Evolutionary conservation across 768 basidiomycete genomes (phyloP), one percentile per base, ranked within the genome.

Genomic region (Tulasnella sp.): DNA sequence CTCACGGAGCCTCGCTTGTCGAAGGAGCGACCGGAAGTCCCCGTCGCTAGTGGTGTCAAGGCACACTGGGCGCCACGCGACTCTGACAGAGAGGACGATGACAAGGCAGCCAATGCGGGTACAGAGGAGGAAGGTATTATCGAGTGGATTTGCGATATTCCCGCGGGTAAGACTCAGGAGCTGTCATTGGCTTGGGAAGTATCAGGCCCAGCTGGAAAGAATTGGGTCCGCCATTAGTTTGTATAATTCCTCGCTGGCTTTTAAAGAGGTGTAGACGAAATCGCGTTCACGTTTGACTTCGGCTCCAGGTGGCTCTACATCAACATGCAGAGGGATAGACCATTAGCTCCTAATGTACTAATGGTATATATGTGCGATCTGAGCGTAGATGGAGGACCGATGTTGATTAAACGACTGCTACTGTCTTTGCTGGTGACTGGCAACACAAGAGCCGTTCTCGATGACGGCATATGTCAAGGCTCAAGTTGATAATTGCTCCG

Each of bases 101-200:
- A 71, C 37, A 39, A 71, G 23, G 16, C 42, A 6, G 39, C 57
- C 9, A 61, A 61, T 23, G 75, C 44, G 6, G 75, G 75, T n/a
- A 55, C 55, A 20, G 75, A 76, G 40, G 75, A 76, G 35, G 75
- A 61, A 15, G 75, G 75, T 0, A 20, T 76, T 20, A 32, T 76
- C 11, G 75, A 76, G 42, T 76, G 75, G 75, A 55, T 76, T 26
- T 76, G 75, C 35, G 75, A 76, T 37, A 44, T 76, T 44, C 44
- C 44, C 7, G 20, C 55, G 5, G 75, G 75, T 0, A 76, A 76
- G 61, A 57, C 37, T 37, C 29, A 51, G 15, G 75, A 76, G 9
- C 75, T 76, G 29, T 44, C 61, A 9, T 57, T 76, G 26, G 75
- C 75, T 20, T 76, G 40, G 26, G 75, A 76, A 23, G 57, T 61